Conservation (phyloP, 495 filamentous ascomycete species). For the Xylaria palmicola region DNA sequence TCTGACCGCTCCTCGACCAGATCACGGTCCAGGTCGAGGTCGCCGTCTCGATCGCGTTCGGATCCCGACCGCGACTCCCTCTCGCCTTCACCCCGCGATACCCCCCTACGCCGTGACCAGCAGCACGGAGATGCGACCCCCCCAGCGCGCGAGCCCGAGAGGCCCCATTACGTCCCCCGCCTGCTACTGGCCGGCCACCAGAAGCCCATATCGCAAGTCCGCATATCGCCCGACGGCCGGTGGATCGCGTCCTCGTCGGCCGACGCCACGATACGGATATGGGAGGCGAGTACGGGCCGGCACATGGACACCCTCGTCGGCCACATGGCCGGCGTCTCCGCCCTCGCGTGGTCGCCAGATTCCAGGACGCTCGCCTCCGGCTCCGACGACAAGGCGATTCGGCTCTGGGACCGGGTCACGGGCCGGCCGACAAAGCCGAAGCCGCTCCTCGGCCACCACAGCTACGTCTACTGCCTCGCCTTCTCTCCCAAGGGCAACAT, state of each 20-base stretch:
- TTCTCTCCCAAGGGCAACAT: slow-evolving; percentile 98
- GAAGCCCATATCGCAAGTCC: slow-evolving; percentile 77
- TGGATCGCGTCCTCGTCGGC: slow-evolving; percentile 91
- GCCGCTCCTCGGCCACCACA: slow-evolving; percentile 84
- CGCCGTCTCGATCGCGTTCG: slow-evolving; percentile 16
- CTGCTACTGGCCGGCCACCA: slow-evolving; percentile 67
- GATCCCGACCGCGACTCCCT: slow-evolving; percentile 28
- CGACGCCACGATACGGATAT: slow-evolving; percentile 85
- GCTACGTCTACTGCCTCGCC: slow-evolving; percentile 89
- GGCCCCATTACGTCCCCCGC: slow-evolving; percentile 38
- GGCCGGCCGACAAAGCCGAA: slow-evolving; percentile 61
- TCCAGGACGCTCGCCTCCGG: slow-evolving; percentile 82
- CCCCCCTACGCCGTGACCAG: slow-evolving; percentile 6
- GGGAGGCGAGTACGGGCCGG: slow-evolving; percentile 75
- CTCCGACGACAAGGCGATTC: slow-evolving; percentile 92
- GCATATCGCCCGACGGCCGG: slow-evolving; percentile 83
- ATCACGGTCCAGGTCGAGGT: slow-evolving; percentile 33
- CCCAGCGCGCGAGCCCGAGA: slow-evolving; percentile 20
- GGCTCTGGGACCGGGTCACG: slow-evolving; percentile 84
- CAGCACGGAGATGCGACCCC: slow-evolving; percentile 15
- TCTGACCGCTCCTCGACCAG: slow-evolving; percentile 36
- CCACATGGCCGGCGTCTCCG: slow-evolving; percentile 87
- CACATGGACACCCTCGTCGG: slow-evolving; percentile 87
- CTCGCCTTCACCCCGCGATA: slow-evolving; percentile 29
- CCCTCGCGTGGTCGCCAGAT: slow-evolving; percentile 88